Evolutionary conservation across 2,329 filamentous ascomycete genomes (phyloP), one percentile per base, ranked within the genome.

Genomic region (Diplodia intermedia): DNA sequence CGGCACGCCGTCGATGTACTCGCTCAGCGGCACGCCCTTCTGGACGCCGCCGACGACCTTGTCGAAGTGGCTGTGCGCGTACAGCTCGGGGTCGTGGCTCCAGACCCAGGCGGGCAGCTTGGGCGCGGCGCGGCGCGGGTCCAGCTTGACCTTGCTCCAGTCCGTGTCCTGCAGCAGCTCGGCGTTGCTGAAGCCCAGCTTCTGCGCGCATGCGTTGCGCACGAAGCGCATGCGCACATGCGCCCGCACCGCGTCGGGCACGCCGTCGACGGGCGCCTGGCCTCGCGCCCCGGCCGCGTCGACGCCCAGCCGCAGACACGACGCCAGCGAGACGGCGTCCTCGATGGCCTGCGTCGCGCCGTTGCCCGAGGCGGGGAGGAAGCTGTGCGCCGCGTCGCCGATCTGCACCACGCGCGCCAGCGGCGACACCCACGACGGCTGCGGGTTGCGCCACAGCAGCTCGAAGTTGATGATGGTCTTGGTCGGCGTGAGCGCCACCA

Each of bases 401-500:
- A 83, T 80, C 69, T 82, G 80, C 33, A 83, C 75, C 15, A 83
- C 78, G 29, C 79, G 80, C 12, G 77, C 80, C 6, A 70, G 75
- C 0, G 80, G 80, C 1, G 81, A 83, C 14, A 77, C 77, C 81
- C 81, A 84, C 57, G 72, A 79, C 1, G 79, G 80, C 68, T 82
- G 79, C 12, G 81, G 81, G 71, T 84, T 80, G 68, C 79, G 76
- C 82, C 81, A 84, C 20, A 83, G 76, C 2, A 85, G 78, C 69
- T 82, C 79, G 69, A 82, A 85, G 75, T 84, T 82, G 70, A 85
- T 80, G 60, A 84, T 82, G 29, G 80, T 83, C 57, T 83, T 79
- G 14, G 76, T 73, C 18, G 82, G 82, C 9, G 81, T 83, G 68
- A 73, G 74, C 40, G 79, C 77, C 43, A 84, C 80, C 18, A 84